These are phyloP conservation scores for Yarrowia sp. DNA, from an alignment of 805 yeast genomes.

Conservation along the genomic window DNA sequence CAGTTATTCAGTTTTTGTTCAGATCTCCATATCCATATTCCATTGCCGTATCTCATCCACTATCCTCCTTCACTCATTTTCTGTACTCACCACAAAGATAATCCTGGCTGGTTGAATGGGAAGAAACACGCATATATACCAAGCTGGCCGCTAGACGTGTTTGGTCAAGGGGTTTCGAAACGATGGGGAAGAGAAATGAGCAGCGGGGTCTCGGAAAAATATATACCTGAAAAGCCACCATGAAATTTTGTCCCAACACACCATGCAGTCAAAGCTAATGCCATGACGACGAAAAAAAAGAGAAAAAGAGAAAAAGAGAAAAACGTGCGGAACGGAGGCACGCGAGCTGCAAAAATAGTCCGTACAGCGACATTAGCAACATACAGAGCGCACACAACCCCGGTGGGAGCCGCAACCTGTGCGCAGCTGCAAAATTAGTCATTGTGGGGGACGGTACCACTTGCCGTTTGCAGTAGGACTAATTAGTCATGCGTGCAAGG, in stretches of 20 bases:
- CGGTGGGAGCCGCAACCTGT: not conserved
- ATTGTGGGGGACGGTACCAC: not conserved
- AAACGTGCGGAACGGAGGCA: no score
- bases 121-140: conserved; percentile 40
- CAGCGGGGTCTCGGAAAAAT: not conserved
- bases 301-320: no score
- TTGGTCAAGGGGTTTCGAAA: conserved; percentile 1
- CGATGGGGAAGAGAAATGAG: not conserved
- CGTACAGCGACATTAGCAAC: no score
- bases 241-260: conserved; percentile 4
- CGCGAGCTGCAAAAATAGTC: no score
- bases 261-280: no score
- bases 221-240: not conserved
- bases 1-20: no score
- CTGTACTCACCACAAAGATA: conserved; percentile 37
- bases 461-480: not conserved
- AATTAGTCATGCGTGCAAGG: no score
- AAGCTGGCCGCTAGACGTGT: conserved; percentile 36
- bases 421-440: conserved; percentile 6
- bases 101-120: conserved; percentile 38
- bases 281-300: no score
- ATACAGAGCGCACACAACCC: not conserved
- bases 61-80: not conserved
- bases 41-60: not conserved
- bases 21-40: no score